Evolutionary conservation across 495 filamentous ascomycete genomes (phyloP), one percentile per base, ranked within the genome.

Genomic region (Trypethelium eluteriae): DNA sequence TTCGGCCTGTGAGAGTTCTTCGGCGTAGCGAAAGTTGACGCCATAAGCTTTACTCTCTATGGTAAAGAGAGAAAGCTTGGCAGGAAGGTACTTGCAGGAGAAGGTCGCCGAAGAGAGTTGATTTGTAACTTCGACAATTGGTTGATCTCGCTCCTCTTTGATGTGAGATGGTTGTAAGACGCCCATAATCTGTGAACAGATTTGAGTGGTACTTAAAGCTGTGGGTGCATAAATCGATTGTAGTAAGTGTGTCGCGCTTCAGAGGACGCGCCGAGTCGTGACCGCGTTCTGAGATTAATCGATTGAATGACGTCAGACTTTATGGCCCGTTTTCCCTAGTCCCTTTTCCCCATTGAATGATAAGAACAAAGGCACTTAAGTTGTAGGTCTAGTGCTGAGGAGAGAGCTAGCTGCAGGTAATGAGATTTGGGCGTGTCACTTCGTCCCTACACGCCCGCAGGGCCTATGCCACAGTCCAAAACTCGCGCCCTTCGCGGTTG

Each of bases 1-100:
- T 38, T 90, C 86, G 1, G 71, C 66, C 2, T 70, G 35, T 12
- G 76, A 74, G 36, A 94, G 76, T 1, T 76, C 76, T 2, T 71
- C 63, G 2, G 86, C 72, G 0, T 79, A 74, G 53, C 80, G 76
- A 12, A 91, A 75, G 41, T 72, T 74, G 62, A 87, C 70, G 18
- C 67, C 63, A 74, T 81, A 82, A 12, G 39, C 3, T 10, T 38
- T 39, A 59, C n/a, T 18, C 36, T 39, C 16, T 16, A 18, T 47
- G 34, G 47, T 6, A 65, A 57, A 49, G 38, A 14, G 53, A 39
- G 38, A 18, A 41, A 59, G 65, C 66, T 7, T 66, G 71, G 68
- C 14, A 78, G 82, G 2, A 46, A 71, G 3, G 78, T 79, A 68
- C 82, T 38, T 36, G 53, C 39, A 41, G 50, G 59, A 18, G 14